phyloP scores from a whole-genome alignment of 192 early-diverging fungal genomes.

The Linnemannia schmuckeri region DNA sequence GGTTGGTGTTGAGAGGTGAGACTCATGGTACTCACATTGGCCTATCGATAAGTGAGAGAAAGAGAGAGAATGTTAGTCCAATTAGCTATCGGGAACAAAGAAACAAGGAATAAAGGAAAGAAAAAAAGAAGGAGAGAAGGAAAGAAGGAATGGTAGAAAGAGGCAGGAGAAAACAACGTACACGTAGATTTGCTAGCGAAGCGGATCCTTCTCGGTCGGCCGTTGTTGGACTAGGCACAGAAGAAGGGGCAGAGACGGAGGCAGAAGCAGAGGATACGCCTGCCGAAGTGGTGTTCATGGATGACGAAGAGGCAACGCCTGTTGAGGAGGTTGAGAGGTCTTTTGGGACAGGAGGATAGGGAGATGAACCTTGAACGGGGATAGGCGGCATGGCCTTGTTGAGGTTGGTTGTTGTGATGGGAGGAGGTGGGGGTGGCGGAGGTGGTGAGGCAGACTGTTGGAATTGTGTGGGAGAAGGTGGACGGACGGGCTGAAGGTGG shows the following conservation, averaged over 20 bases:
- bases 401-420: constrained; percentile 41
- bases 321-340: constrained; percentile 13
- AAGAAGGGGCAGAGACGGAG: not conserved
- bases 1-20: constrained; percentile 30
- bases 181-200: constrained; percentile 20
- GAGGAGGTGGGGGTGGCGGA: constrained; percentile 40
- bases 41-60: not conserved
- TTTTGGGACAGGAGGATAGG: constrained; percentile 42
- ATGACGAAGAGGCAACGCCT: not conserved
- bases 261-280: constrained; percentile 1
- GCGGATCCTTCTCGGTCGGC: constrained; percentile 29
- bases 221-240: constrained; percentile 32
- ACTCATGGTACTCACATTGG: constrained; percentile 45
- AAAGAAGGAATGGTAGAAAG: not conserved
- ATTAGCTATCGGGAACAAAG: not conserved
- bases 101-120: not conserved
- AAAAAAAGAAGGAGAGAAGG: not conserved
- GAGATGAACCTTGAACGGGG: constrained; percentile 17
- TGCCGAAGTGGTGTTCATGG: not conserved
- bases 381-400: constrained; percentile 30
- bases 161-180: not conserved
- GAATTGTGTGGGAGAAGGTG: constrained; percentile 19
- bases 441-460: constrained; percentile 20
- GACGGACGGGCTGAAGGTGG: constrained; percentile 31
- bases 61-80: too few species aligned